A percentile compares a stretch with the other conserved stretches of the same genome.
These are phyloP conservation scores for Clavulina sp. DNA, from an alignment of 768 basidiomycete species.

Conservation along the genomic window DNA sequence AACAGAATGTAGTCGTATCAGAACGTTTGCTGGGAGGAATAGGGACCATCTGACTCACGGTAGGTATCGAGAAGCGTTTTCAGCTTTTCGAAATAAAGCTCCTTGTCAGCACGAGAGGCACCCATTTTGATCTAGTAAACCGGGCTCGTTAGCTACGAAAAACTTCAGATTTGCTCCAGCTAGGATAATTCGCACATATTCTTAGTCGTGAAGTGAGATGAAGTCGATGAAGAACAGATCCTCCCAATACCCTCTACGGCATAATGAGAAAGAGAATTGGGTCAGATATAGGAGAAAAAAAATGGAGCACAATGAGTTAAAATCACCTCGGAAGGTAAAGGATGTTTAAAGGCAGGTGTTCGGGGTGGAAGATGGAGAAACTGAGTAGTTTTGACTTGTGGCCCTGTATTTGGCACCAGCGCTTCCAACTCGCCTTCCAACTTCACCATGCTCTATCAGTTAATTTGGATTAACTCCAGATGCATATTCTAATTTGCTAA, in stretches of 20 bases:
- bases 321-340: constrained; percentile 55
- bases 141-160: constrained; percentile 14
- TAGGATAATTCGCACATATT: constrained; percentile 17
- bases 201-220: constrained; percentile 18
- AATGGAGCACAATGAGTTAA: constrained; percentile 9
- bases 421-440: too few relatives aligned
- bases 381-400: too few relatives aligned
- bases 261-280: background rate
- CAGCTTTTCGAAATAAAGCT: constrained; percentile 81
- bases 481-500: too few relatives aligned
- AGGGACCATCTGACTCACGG: constrained; percentile 33
- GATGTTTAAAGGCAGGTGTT: constrained; percentile 79
- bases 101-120: constrained; percentile 78
- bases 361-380: constrained; percentile 3
- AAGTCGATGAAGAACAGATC: constrained; percentile 26
- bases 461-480: too few relatives aligned
- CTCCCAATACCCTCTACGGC: constrained; percentile 79
- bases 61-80: constrained; percentile 82
- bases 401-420: too few relatives aligned
- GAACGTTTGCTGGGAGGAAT: too few relatives aligned
- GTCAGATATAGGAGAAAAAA: constrained; percentile 3
- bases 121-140: constrained; percentile 47
- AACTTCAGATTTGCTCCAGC: constrained; percentile 15
- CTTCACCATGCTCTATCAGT: too few relatives aligned
- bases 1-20: background rate